A percentile compares a stretch with the other conserved stretches of the same genome.
Conservation (phyloP, 352 stramenopile genomes). For the Pythium brachiatum region DNA sequence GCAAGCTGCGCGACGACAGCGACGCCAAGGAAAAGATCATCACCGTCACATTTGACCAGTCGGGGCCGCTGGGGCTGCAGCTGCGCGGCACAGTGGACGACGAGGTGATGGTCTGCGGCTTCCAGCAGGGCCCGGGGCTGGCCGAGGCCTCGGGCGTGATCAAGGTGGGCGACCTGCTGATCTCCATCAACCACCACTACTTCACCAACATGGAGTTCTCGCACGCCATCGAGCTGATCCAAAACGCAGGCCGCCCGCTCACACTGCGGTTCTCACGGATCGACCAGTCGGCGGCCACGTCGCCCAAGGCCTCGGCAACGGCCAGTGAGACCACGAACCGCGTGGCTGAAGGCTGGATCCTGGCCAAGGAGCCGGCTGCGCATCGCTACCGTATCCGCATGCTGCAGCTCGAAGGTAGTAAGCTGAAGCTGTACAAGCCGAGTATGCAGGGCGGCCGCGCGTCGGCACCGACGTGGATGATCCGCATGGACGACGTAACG, state of each 20-base stretch:
- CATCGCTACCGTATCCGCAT: conserved; percentile 79
- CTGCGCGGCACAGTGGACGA: conserved; percentile 83
- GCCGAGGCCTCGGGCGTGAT: conserved; percentile 75
- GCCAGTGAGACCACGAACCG: conserved; percentile 33
- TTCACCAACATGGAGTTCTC: conserved; percentile 87
- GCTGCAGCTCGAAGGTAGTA: conserved; percentile 77
- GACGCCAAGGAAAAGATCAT: conserved; percentile 88
- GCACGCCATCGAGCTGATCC: conserved; percentile 74
- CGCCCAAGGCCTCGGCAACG: conserved; percentile 7
- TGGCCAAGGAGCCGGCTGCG: conserved; percentile 77
- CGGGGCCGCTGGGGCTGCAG: conserved; percentile 64
- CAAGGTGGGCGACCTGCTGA: conserved; percentile 76
- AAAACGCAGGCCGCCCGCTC: conserved; percentile 58
- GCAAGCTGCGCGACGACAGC: conserved; percentile 54
- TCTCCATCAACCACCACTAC: conserved; percentile 86
- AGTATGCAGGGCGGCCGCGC: conserved; percentile 75
- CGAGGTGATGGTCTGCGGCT: conserved; percentile 87
- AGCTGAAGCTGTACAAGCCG: conserved; percentile 82
- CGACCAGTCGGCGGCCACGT: conserved; percentile 25
- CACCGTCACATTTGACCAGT: conserved; percentile 84
- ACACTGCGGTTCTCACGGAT: conserved; percentile 83
- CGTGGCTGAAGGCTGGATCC: conserved; percentile 80
- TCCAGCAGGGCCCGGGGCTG: conserved; percentile 47
- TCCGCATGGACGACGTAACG: conserved; percentile 81
- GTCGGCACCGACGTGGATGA: conserved; percentile 64